Conservation (phyloP, 805 yeast species). For the Torulaspora microellipsoides region DNA sequence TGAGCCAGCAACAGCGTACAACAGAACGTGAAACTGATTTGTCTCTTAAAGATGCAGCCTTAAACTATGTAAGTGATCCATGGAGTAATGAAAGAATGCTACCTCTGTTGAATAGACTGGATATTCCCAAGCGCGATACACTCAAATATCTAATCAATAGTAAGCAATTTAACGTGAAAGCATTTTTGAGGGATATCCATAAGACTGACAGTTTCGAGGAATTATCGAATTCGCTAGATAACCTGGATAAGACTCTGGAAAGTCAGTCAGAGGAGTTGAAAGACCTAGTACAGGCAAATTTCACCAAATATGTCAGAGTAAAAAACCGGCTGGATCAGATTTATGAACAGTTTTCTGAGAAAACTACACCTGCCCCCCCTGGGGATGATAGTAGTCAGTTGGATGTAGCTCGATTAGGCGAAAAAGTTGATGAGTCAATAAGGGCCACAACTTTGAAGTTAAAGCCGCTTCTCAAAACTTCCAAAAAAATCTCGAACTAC, state of each 20-base stretch:
- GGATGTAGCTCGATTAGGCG: constrained; percentile 36
- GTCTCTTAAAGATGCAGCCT: constrained; percentile 17
- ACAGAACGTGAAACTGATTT: constrained; percentile 23
- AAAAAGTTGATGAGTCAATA: constrained; percentile 45
- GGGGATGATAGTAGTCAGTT: constrained; percentile 28
- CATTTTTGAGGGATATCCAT: constrained; percentile 53
- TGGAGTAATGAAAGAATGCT: constrained; percentile 41
- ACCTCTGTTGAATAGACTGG: constrained; percentile 41
- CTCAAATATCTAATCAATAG: constrained; percentile 50
- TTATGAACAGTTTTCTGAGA: constrained; percentile 45
- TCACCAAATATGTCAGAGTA: constrained; percentile 57
- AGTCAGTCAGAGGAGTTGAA: constrained; percentile 48
- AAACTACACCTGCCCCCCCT: constrained; percentile 28
- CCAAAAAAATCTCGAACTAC: constrained; percentile 45
- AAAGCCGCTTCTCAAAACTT: constrained; percentile 55
- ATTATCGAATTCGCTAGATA: constrained; percentile 44
- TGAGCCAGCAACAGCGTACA: constrained; percentile 26
- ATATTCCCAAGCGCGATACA: constrained; percentile 38
- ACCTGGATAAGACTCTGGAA: constrained; percentile 46
- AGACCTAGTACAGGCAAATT: constrained; percentile 52
- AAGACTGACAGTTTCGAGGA: constrained; percentile 50
- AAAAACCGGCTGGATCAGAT: constrained; percentile 62
- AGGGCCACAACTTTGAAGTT: constrained; percentile 49
- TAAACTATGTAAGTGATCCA: constrained; percentile 48
- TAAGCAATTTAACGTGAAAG: constrained; percentile 53